Evolutionary conservation across 345 rosid species (phyloP), one percentile per base, ranked within the genome.

Genomic region (Bruguiera sexangula): DNA sequence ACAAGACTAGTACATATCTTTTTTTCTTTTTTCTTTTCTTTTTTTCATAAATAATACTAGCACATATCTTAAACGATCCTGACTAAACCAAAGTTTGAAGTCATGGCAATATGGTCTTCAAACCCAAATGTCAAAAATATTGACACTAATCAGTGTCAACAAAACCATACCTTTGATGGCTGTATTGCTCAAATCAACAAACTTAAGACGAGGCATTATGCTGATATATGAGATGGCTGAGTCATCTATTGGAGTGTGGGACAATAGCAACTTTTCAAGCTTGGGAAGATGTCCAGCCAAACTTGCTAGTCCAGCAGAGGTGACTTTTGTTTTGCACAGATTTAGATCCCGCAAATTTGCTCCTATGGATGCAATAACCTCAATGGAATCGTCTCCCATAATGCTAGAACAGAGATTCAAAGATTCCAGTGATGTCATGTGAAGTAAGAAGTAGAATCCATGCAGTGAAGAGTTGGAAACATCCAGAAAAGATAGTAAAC

Each of bases 161-260:
- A 65, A 60, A 60, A 71, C 43, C 68, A 21, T 79, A 88, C 99
- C 99, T 88, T 63, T 82, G 66, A 87, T 82, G 31, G 75, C 78
- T 66, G 96, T 88, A 72, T 81, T 83, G 83, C 96, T 87, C 69
- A 95, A 78, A 82, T 95, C 89, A 69, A 95, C 71, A 75, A 69
- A 72, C 80, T 82, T 87, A 60, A 93, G 26, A 6, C 85, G 73
- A 53, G 93, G 75, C 82, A 95, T 88, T 76, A 26, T 74, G 75
- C 92, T 65, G 52, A 92, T 75, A 79, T 67, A 85, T 60, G 86
- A 71, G 43, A 95, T 53, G 60, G 92, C 83, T 62, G 68, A 63
- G 65, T 95, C 99, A 75, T 90, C 89, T 0, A 88, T 68, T 37
- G 51, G 67, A 70, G 95, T 83, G 61, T 66, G 58, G 65, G 97